Evolutionary conservation across 2,329 filamentous ascomycete genomes (phyloP), one percentile per base, ranked within the genome.

Genomic region (Sporothrix mexicana): DNA sequence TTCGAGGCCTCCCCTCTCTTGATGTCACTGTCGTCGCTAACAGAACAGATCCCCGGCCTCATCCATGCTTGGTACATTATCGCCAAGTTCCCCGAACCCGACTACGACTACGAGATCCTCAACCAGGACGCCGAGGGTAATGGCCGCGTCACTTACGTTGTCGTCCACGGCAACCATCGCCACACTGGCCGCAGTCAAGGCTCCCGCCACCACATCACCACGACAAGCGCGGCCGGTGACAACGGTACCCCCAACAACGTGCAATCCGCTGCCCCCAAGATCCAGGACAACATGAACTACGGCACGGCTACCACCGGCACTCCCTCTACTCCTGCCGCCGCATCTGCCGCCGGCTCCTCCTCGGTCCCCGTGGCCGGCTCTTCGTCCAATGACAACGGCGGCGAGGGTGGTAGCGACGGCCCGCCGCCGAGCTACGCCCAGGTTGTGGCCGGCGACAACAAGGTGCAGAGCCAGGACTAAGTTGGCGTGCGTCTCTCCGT

Each of bases 41-140:
- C 69, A 9, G 1, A 2, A n/a, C 76, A 87, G 84, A 82, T 98
- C 74, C 95, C 95, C 23, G 95, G 95, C 74, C 91, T 98, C 68
- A 85, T 99, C 2, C 96, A 99, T 84, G 90, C 95, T 75, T 98
- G 96, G 95, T 99, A 98, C 87, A 97, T 98, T 82, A 98, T 99
- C 83, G 89, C 93, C 78, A 92, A 93, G 80, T 93, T 92, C 81
- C 96, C 96, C 73, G 95, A 98, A 74, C 77, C 88, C 55, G 86
- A 91, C 73, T 88, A 88, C 81, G 89, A 92, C 75, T 94, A 96
- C 82, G 88, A 93, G 77, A 75, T 85, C 69, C 81, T 92, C 55
- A 83, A 88, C 5, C 88, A 90, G 70, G 87, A 88, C 78, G 77
- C 80, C 77, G 86, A 88, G 76, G 30, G 67, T 66, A 85, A 87